These are phyloP conservation scores for Coccomyxa subellipsoidea DNA, from an alignment of 163 green algal species.

Conservation along the genomic window DNA sequence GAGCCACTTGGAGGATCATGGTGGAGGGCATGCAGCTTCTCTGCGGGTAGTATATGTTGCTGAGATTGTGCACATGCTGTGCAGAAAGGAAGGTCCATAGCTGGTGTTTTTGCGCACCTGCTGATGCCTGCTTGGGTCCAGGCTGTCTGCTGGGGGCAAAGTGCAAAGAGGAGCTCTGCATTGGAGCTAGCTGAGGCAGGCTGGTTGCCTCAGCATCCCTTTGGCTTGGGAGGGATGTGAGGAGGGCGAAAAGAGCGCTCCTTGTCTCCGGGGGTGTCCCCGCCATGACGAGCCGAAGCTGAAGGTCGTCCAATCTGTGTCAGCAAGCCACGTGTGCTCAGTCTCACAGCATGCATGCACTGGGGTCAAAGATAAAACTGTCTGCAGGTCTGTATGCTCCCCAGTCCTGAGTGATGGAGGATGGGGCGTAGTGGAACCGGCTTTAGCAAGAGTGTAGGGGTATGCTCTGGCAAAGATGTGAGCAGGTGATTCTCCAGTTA, in stretches of 20 bases:
- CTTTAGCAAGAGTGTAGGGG: not conserved
- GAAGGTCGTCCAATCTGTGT: conserved; percentile 5
- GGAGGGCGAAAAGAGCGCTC: not conserved
- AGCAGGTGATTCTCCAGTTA: not conserved
- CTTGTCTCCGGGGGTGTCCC: not conserved
- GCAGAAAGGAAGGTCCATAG: no score
- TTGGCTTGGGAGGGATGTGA: not conserved
- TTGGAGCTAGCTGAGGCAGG: not conserved
- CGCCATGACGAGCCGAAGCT: not conserved
- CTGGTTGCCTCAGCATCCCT: not conserved
- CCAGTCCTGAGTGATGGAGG: not conserved
- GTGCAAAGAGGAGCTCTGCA: not conserved
- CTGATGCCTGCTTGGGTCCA: not conserved
- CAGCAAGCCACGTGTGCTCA: not conserved
- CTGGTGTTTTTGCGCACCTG: not conserved
- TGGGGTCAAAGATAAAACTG: no score
- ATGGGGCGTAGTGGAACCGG: no score
- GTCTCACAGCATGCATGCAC: not conserved
- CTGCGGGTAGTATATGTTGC: not conserved
- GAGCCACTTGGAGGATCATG: no score
- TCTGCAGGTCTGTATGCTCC: not conserved
- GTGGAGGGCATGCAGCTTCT: not conserved
- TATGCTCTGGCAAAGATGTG: not conserved
- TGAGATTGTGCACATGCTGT: no score
- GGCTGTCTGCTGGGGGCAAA: not conserved